phyloP scores from a whole-genome alignment of 1,139 yeast species.

The Yamadazyma membranifaciens region DNA sequence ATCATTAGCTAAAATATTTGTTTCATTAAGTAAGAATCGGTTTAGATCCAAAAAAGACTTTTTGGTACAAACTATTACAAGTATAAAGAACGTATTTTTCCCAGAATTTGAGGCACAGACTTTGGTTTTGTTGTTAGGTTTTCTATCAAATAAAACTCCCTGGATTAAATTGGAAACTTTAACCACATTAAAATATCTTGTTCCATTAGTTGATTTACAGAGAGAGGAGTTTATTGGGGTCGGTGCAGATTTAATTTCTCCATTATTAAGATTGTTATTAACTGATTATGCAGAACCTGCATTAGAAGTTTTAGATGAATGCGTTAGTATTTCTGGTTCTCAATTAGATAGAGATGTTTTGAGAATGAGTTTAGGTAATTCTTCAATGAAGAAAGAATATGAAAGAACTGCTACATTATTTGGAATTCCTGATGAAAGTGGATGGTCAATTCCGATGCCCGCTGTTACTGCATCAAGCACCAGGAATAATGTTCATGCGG shows the following conservation, averaged over 20 bases:
- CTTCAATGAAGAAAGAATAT: constrained; percentile 73
- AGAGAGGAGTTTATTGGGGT: constrained; percentile 82
- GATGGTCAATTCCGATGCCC: constrained; percentile 98
- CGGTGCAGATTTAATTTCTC: constrained; percentile 94
- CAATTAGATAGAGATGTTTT: constrained; percentile 88
- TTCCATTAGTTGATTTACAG: constrained; percentile 76
- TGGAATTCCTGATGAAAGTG: constrained; percentile 96
- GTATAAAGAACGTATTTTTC: constrained; percentile 66
- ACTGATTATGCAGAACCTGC: constrained; percentile 91
- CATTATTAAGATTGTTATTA: constrained; percentile 73
- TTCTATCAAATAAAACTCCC: constrained; percentile 68
- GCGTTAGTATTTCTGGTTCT: constrained; percentile 82
- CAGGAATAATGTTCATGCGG: constrained; percentile 92
- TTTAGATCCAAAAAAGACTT: constrained; percentile 90
- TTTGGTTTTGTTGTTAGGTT: constrained; percentile 71
- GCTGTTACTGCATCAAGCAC: constrained; percentile 85
- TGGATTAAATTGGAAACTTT: constrained; percentile 85
- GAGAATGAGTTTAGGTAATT: constrained; percentile 86
- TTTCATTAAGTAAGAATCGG: constrained; percentile 72
- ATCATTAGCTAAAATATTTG: constrained; percentile 68
- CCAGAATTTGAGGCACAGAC: constrained; percentile 75
- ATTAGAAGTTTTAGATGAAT: constrained; percentile 83
- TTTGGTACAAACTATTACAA: constrained; percentile 72
- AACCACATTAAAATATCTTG: constrained; percentile 67
- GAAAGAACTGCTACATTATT: constrained; percentile 86